Evolutionary conservation across 768 basidiomycete species (phyloP).

Genomic region (Termitomyces sp.): DNA sequence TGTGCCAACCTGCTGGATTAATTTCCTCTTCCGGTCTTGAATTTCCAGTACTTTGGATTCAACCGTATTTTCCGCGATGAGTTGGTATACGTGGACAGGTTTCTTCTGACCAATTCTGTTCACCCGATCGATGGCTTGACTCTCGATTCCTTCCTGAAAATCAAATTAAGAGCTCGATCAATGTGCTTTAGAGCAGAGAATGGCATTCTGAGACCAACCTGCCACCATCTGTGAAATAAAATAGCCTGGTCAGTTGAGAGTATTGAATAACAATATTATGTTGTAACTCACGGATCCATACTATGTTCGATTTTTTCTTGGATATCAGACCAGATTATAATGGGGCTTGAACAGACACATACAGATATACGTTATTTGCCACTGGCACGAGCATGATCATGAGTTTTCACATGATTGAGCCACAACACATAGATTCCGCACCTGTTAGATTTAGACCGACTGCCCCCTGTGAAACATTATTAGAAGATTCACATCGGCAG

Average conservation of each 20-base stretch:
- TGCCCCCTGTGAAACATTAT: conserved; percentile 45
- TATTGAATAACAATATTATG: not conserved
- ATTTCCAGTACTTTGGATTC: conserved; percentile 86
- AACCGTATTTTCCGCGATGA: conserved; percentile 86
- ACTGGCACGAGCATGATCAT: conserved; percentile 26
- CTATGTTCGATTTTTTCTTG: conserved; percentile 24
- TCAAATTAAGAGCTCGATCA: conserved; percentile 1
- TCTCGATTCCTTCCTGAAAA: conserved; percentile 70
- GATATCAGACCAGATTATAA: conserved; percentile 1
- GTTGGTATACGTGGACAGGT: conserved; percentile 79
- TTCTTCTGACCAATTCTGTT: conserved; percentile 85
- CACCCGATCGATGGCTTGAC: conserved; percentile 76
- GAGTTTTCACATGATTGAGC: not conserved
- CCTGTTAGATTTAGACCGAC: conserved; percentile 80
- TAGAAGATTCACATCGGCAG: not conserved
- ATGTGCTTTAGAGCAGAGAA: not conserved
- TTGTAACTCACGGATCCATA: conserved; percentile 74
- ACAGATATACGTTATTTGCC: conserved; percentile 84
- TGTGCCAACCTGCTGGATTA: conserved; percentile 62
- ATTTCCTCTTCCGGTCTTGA: conserved; percentile 75
- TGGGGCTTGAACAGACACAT: not conserved
- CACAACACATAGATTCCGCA: conserved; percentile 11
- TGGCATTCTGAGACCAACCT: conserved; percentile 27
- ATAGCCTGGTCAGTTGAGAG: not conserved
- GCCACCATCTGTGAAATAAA: conserved; percentile 63